Evolutionary conservation across 129 eudicot genomes (phyloP).

Genomic region (Helichrysum umbraculigerum): DNA sequence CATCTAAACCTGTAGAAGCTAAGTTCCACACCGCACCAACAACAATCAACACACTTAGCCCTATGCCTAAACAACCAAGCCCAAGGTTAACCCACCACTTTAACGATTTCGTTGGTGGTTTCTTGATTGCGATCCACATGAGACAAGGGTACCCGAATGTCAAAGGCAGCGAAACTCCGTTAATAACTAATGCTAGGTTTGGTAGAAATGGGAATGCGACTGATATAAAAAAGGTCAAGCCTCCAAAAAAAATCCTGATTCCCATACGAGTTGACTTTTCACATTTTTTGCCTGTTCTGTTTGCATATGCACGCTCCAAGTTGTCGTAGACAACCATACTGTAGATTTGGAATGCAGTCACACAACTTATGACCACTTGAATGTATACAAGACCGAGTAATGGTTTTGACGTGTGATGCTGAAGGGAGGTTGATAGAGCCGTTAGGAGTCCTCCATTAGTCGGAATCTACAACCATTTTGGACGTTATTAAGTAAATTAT

Average conservation of each 20-base stretch:
- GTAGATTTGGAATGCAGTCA: background rate
- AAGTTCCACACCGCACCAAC: background rate
- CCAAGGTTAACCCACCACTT: constrained; percentile 45
- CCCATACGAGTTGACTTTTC: background rate
- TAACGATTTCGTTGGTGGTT: constrained; percentile 29
- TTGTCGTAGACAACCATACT: background rate
- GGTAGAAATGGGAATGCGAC: constrained; percentile 26
- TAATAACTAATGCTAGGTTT: constrained; percentile 38
- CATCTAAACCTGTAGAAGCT: background rate
- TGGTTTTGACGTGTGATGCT: background rate
- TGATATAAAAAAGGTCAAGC: background rate
- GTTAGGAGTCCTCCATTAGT: background rate
- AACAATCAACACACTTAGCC: background rate
- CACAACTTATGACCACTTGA: background rate
- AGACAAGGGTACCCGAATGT: constrained; percentile 62
- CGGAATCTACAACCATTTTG: background rate
- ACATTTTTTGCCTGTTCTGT: background rate
- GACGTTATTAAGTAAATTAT: background rate
- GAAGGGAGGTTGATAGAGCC: background rate
- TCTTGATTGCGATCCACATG: constrained; percentile 60
- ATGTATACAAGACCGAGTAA: background rate
- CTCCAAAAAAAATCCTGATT: background rate
- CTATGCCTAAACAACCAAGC: constrained; percentile 33
- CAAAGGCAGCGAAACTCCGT: constrained; percentile 45
- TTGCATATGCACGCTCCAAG: background rate